Evolutionary conservation across 257 asterid genomes (phyloP).

Genomic region (Rehmannia glutinosa): DNA sequence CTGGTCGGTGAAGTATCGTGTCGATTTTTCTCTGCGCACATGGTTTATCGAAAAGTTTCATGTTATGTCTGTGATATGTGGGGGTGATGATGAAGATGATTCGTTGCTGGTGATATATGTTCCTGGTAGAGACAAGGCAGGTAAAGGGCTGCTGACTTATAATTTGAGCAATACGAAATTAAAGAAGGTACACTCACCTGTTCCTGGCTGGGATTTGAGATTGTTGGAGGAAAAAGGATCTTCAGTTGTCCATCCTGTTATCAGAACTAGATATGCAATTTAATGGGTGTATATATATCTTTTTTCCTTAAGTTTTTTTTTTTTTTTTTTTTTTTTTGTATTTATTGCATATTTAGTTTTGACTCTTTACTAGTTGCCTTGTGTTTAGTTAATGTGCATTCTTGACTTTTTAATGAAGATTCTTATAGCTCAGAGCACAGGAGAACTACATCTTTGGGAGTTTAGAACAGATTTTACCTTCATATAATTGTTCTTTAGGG

Average conservation of each 20-base stretch:
- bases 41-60: not conserved
- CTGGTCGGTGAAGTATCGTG: not conserved
- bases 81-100: not conserved
- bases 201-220: slow-evolving; percentile 9
- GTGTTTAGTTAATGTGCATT: too few relatives aligned
- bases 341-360: too few relatives aligned
- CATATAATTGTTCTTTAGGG: too few relatives aligned
- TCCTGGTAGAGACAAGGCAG: slow-evolving; percentile 10
- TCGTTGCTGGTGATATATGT: not conserved
- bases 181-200: slow-evolving; percentile 4
- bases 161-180: not conserved
- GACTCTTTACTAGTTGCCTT: too few relatives aligned
- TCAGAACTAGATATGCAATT: slow-evolving; percentile 9
- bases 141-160: not conserved
- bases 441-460: too few relatives aligned
- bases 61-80: slow-evolving; percentile 9
- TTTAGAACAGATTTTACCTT: too few relatives aligned
- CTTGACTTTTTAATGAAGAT: too few relatives aligned
- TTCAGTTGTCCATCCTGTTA: slow-evolving; percentile 2
- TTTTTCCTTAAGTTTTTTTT: not conserved
- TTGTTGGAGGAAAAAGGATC: not conserved
- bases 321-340: not conserved
- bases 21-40: not conserved
- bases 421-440: too few relatives aligned
- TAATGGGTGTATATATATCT: not conserved